Base-by-base conservation (phyloP, 2,329 filamentous ascomycete genomes). In the Cercospora citrullina region DNA sequence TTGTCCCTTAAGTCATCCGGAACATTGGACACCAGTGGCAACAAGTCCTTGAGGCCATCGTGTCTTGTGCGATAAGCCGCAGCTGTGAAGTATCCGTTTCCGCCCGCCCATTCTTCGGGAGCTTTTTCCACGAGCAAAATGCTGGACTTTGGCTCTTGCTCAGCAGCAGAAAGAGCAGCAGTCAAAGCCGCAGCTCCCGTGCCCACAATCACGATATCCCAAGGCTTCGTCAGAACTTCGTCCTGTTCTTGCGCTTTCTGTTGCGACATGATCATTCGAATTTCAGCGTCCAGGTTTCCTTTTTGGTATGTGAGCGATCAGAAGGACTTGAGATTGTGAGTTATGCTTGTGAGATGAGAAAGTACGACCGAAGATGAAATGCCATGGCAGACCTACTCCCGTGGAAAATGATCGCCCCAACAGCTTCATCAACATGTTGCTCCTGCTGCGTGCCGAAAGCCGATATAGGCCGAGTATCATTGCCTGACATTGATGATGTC, bases 81-180 rank as follows among this genome's bases (percentile, higher is more conserved):
- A 0, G 89, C 88, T 0, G 88, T 90, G 79, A 90, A 90, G 73
- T 85, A 89, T 0, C 83, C 83, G 73, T 90, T 90, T 0, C 88
- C 88, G 12, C 88, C 89, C 0, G 84, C 86, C 85, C 87, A 89
- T 5, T 81, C 77, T 63, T 83, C 73, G 0, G 87, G 87, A 51
- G 84, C 85, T 76, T 87, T 89, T 72, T 90, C 88, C 64, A 90
- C 81, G 14, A 90, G 75, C 0, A 88, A 73, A 3, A 90, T 83
- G 0, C 36, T 42, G 16, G 36, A 7, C 6, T 42, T n/a, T 42
- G 36, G 36, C 36, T 42, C 36, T 42, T 42, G 36, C 36, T 42
- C 67, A 1, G 81, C 81, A 2, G 88, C 87, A 0, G 87, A 84
- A 7, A 86, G 80, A 8, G 88, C 88, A 3, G 88, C 84, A 10